These are phyloP conservation scores for Choiromyces venosus DNA, from an alignment of 495 filamentous ascomycete species.

Conservation along the genomic window DNA sequence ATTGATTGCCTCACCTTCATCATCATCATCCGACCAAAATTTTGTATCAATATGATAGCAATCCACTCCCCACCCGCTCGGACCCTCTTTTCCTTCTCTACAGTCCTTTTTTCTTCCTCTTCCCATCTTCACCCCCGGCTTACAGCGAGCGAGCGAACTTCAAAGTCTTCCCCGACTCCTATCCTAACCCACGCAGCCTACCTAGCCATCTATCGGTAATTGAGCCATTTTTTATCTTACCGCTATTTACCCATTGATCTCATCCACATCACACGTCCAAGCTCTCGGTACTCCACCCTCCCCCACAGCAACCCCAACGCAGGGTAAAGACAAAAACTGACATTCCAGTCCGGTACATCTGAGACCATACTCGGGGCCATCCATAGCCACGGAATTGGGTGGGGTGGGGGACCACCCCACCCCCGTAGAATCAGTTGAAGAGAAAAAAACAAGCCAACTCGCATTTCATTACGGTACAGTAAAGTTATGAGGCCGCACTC, in stretches of 20 bases:
- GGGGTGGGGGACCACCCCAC: neutral
- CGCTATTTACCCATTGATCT: neutral
- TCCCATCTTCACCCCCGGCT: neutral
- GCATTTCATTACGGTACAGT: too few species aligned
- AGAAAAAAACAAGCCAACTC: neutral
- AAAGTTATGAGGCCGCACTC: too few species aligned
- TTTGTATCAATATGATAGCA: neutral
- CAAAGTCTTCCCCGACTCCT: neutral
- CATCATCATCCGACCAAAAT: neutral
- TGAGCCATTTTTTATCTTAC: slow-evolving; percentile 1
- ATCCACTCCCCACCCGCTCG: neutral
- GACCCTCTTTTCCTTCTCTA: neutral
- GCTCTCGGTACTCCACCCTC: neutral
- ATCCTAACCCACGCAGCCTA: neutral
- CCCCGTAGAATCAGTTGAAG: too few species aligned
- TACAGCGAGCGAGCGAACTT: too few species aligned
- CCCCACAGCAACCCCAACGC: neutral
- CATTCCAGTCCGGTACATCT: neutral
- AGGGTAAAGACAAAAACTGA: neutral
- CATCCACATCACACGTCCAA: neutral
- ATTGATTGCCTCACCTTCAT: neutral
- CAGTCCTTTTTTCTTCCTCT: too few species aligned
- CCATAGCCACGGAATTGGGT: neutral
- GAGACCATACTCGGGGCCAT: neutral
- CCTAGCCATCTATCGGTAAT: neutral